phyloP scores from a whole-genome alignment of 768 basidiomycete genomes.

The Mycena capillaripes region DNA sequence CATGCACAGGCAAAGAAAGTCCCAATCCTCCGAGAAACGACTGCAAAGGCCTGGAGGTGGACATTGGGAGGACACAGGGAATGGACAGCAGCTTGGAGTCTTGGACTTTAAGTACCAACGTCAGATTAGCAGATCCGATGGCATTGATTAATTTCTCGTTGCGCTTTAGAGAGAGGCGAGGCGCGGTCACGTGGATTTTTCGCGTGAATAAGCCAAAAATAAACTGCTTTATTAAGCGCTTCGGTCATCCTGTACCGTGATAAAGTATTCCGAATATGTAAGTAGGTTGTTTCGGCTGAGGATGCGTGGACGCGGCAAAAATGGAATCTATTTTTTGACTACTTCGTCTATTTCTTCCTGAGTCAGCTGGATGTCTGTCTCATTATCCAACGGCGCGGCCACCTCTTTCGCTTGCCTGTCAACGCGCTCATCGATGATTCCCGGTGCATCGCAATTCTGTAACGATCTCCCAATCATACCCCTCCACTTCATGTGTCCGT shows the following conservation, averaged over 20 bases:
- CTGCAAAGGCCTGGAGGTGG: conserved; percentile 39
- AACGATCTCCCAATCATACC: conserved; percentile 63
- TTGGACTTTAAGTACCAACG: conserved; percentile 5
- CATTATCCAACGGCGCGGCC: conserved; percentile 38
- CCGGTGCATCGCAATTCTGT: conserved; percentile 54
- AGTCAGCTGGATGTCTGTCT: conserved; percentile 32
- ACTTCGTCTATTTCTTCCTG: conserved; percentile 36
- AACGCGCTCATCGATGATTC: conserved; percentile 53
- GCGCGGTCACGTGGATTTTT: no score
- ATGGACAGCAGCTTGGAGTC: neutral
- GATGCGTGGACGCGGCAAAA: neutral
- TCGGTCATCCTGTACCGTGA: no score
- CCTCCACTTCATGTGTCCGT: conserved; percentile 66
- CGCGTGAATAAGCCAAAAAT: no score
- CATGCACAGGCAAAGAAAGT: conserved; percentile 65
- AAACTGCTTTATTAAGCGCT: no score
- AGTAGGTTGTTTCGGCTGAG: neutral
- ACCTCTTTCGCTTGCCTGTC: conserved; percentile 49
- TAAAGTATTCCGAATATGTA: no score
- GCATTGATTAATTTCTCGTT: neutral
- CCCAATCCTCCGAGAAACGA: conserved; percentile 70
- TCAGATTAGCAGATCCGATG: neutral
- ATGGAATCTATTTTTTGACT: neutral
- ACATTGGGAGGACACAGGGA: neutral
- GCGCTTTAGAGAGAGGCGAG: no score